Evolutionary conservation across 805 yeast species (phyloP), one percentile per base, ranked within the genome.

Genomic region (Phaffomyces opuntiae): DNA sequence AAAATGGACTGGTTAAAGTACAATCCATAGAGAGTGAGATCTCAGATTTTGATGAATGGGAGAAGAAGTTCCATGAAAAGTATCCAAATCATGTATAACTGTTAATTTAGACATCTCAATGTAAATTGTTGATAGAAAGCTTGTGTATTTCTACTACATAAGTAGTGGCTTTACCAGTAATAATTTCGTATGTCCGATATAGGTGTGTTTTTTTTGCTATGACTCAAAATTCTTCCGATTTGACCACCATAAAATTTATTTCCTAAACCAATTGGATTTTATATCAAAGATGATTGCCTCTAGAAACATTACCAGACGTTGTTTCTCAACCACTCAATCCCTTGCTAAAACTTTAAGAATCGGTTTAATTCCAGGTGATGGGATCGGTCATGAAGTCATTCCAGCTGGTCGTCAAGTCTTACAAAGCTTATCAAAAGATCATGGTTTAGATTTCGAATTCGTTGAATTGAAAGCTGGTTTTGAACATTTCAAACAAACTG

Each of bases 311-410:
- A 27, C 46, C 33, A 47, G 39, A 44, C 58, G 71, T 48, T 52
- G 64, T 12, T 62, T 64, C 49, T 62, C 69, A 24, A 60, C 73
- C 26, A 62, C 69, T n/a, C 42, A 45, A 21, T 41, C 48, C 24
- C 32, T 46, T 34, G 54, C 73, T 42, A 77, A 76, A 54, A 70
- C 74, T 26, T 62, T 79, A 40, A 78, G 72, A 45, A 77, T 79
- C 52, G 84, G 87, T 49, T 75, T 93, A 62, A 90, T 93, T 56
- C 96, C 99, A 43, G 99, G 99, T 64, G 99, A 93, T 66, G 99
- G 99, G 54, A 93, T 93, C 56, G 99, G 99, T 46, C 80, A 85
- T 61, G 99, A 93, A 69, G 99, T 93, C 40, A 90, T 93, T 49
- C 99, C 99, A 50, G 96, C 98, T 38, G 99, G 99, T 57, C 78